Conservation (phyloP, 371 early-diverging fungal genomes). For the Apophysomyces variabilis region DNA sequence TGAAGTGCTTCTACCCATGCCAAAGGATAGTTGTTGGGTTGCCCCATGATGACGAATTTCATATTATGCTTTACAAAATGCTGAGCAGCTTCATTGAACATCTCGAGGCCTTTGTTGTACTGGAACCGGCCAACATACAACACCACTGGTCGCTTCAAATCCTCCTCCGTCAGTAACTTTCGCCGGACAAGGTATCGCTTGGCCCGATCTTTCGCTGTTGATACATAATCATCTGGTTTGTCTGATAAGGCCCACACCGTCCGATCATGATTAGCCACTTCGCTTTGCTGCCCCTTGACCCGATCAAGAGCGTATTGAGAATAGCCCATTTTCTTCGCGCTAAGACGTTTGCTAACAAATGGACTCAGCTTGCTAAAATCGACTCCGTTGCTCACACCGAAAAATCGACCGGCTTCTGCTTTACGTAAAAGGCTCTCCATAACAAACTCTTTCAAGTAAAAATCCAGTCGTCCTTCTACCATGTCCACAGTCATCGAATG, state of each 20-base stretch:
- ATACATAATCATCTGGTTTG: conserved; percentile 36
- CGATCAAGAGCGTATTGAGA: conserved; percentile 40
- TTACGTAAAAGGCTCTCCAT: conserved; percentile 58
- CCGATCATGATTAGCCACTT: not conserved
- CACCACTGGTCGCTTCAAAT: conserved; percentile 55
- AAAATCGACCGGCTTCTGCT: conserved; percentile 52
- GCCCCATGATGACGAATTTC: conserved; percentile 64
- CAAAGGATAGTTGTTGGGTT: conserved; percentile 62
- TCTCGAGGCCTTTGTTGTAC: conserved; percentile 64
- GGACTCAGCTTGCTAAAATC: conserved; percentile 60
- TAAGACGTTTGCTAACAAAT: conserved; percentile 49
- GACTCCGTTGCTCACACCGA: conserved; percentile 70
- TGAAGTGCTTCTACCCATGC: conserved; percentile 46
- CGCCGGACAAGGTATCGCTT: conserved; percentile 58
- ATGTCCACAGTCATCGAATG: conserved; percentile 63
- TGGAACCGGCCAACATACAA: conserved; percentile 68
- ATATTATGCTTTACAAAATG: conserved; percentile 46
- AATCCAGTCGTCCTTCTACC: conserved; percentile 61
- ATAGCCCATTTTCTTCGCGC: conserved; percentile 39
- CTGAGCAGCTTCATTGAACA: conserved; percentile 49
- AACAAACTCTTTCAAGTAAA: conserved; percentile 65
- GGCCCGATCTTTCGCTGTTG: conserved; percentile 54
- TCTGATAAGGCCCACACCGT: conserved; percentile 28
- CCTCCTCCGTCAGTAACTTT: conserved; percentile 42
- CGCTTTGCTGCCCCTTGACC: conserved; percentile 20